These are phyloP conservation scores for Vanilla planifolia DNA, from an alignment of 106 monocot species.

Conservation along the genomic window DNA sequence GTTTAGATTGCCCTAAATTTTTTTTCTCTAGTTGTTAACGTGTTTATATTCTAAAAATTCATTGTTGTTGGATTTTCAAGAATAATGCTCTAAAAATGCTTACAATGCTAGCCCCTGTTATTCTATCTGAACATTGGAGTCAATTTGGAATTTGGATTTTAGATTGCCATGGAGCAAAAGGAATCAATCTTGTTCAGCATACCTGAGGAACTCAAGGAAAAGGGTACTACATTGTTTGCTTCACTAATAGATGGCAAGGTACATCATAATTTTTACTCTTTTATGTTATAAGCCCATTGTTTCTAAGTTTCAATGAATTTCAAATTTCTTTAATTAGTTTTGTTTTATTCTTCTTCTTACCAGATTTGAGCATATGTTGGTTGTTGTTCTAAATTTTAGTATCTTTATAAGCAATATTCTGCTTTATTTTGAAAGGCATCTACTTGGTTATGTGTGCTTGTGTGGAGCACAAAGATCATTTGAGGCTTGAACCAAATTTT, in stretches of 20 bases:
- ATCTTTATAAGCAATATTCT: no score
- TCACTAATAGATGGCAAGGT: slow-evolving; percentile 79
- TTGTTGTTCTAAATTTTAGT: no score
- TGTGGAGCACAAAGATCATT: no score
- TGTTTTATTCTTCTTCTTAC: no score
- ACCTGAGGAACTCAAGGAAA: slow-evolving; percentile 50
- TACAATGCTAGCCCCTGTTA: neutral
- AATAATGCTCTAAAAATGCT: neutral
- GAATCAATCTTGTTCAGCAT: slow-evolving; percentile 54
- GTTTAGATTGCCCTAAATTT: neutral
- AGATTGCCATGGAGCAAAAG: slow-evolving; percentile 77
- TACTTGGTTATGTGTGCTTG: no score
- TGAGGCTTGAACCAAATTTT: no score
- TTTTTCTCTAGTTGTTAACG: neutral
- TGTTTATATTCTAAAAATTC: neutral
- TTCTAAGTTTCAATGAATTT: no score
- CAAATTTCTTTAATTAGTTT: no score
- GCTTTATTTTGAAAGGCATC: no score
- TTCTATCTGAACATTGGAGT: neutral
- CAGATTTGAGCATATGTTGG: no score
- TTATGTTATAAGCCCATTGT: no score
- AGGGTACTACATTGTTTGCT: slow-evolving; percentile 56
- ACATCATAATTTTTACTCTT: neutral
- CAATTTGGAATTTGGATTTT: slow-evolving; percentile 12
- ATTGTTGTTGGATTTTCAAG: neutral